Evolutionary conservation across 495 filamentous ascomycete genomes (phyloP), one percentile per base, ranked within the genome.

Genomic region (Aspergillus steynii): DNA sequence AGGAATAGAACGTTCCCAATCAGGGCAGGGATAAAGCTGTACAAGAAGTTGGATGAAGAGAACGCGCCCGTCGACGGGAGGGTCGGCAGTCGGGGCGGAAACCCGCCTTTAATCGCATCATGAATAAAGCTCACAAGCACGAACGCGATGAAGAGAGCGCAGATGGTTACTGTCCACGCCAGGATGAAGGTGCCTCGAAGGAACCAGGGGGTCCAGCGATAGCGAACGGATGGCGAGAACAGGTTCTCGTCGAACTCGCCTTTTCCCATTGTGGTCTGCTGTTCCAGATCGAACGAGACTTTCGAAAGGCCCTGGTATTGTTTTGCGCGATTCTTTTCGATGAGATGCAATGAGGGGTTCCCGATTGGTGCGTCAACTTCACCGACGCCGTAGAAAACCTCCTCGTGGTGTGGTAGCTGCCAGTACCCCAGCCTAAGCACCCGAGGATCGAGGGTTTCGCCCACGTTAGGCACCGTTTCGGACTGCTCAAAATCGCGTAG

Each of bases 21-120:
- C 2, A 92, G 59, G 1, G 87, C 85, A 0, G 93, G 93, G 55
- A 97, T 63, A 70, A 97, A 95, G 70, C 86, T 88, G 79, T 91
- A 96, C 54, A 96, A 74, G 77, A 97, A 96, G 73, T 96, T 89
- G 51, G 92, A 90, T 2, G 90, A 76, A 5, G 91, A 95, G 70
- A 93, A 97, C 37, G 88, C 91, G 37, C 76, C 77, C 0, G 74
- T 65, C 12, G 80, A 82, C 6, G 90, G 87, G 1, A 80, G 77
- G 0, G 89, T 84, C 5, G 77, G 75, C 2, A 96, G 73, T 27
- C 77, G 74, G 12, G 93, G 92, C 14, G 80, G 73, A 74, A 96
- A 97, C 29, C 92, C 93, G 10, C 76, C 70, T 29, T 78, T 68
- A 49, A 91, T 77, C 7, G 84, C 87, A 47, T 85, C 81, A 51